phyloP scores from a whole-genome alignment of 2,329 filamentous ascomycete genomes.

The Ceratocystis cubensis region DNA sequence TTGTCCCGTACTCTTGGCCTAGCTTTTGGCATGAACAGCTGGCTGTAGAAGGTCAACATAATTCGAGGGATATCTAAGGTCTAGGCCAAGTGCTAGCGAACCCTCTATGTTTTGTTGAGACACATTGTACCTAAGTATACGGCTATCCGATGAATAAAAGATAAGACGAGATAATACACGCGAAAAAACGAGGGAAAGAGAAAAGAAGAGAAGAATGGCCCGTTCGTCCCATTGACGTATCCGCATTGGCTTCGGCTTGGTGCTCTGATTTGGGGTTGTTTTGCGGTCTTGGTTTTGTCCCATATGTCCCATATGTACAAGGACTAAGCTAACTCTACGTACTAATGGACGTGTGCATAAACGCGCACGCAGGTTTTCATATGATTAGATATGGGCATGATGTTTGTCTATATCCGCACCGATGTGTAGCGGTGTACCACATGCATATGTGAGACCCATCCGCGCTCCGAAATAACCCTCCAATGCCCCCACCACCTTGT shows the following conservation, averaged over 20 bases:
- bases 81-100: not conserved
- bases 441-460: not conserved
- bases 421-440: not conserved
- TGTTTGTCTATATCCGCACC: not conserved
- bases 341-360: too few relatives aligned
- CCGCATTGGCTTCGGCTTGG: not conserved
- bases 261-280: not conserved
- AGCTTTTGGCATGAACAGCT: not conserved
- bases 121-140: too few relatives aligned
- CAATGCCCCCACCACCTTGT: not conserved
- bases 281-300: not conserved
- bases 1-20: not conserved
- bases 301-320: too few relatives aligned
- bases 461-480: not conserved
- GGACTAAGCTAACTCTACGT: too few relatives aligned
- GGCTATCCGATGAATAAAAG: too few relatives aligned
- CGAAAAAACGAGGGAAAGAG: not conserved
- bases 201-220: not conserved
- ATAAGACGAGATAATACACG: not conserved
- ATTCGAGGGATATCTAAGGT: not conserved
- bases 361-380: not conserved
- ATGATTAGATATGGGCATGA: not conserved
- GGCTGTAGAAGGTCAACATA: not conserved
- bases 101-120: not conserved
- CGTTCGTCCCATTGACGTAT: not conserved